Evolutionary conservation across 306 rosid species (phyloP), one percentile per base, ranked within the genome.

Genomic region (Elaeagnus macrophylla): DNA sequence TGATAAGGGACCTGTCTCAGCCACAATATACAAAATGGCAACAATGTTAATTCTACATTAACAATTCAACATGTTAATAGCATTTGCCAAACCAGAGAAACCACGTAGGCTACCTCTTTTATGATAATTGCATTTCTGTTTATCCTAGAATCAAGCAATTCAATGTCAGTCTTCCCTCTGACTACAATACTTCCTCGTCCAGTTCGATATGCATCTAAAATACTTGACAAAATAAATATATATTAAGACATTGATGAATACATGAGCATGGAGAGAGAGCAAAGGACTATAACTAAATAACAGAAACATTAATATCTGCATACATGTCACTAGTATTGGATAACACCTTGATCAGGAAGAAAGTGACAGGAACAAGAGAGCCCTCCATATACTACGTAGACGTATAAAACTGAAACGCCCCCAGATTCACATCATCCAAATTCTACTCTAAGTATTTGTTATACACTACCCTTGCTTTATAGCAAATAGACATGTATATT

Each of bases 161-260:
- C 99, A 70, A 91, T 64, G 9, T 91, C 96, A 80, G 84, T 80
- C 79, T 87, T 91, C 52, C 99, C 99, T 74, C 99, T 84, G 52
- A 91, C 85, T 59, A 76, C 59, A 52, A 91, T 70, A 37, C 95
- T 86, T 47, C 99, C 99, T 39, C 89, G 79, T 50, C 99, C 99
- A 47, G 83, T 76, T 17, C 96, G 89, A 62, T 91, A 91, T 68
- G 99, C 99, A 16, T 91, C 96, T 64, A 91, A 73, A 67, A 91
- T 87, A 69, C 97, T 91, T 66, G 64, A 84, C 53, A 54, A 76
- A 58, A 56, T 35, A 50, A 67, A 57, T 53, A 77, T 39, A 53
- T 44, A 62, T 54, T 32, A 75, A 47, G 56, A 12, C 38, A 69
- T 51, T 9, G 64, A 14, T 44, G 46, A 13, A 51, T 53, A 20